Base-by-base conservation (phyloP, 257 asterid species). In the Nicotiana knightiana region DNA sequence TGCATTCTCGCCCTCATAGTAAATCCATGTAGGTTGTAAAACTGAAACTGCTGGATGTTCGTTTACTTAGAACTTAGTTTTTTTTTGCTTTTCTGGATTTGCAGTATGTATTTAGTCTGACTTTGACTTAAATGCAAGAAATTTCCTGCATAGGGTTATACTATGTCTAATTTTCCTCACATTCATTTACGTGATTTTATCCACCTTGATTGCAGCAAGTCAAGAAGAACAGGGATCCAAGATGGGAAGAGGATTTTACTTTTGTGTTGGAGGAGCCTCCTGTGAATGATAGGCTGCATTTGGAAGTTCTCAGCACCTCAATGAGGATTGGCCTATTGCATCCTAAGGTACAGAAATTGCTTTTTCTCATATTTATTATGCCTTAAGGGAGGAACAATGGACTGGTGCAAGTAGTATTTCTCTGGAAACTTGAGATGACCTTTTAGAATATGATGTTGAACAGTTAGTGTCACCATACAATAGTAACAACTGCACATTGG, bases 141-240 rank as follows among this genome's bases (percentile, higher is more conserved):
- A 28, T 78, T 67, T 84, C 55, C 32, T 68, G 79, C 78, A 11
- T 70, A 10, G 77, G n/a, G 12, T 33, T 43, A 43, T 39, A n/a
- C 6, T 43, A 12, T 46, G 79, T 73, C 79, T 48, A 6, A 12
- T 73, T 21, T 73, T 26, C 21, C 59, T 46, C 78, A 46, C 35
- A 13, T 62, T 58, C 82, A 39, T 77, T 82, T 76, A 55, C 15
- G 24, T 77, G 33, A 54, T 79, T 78, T 37, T 33, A 57, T 75
- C 53, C 83, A 80, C 75, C 57, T 26, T 63, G 78, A 17, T 53
- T 84, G 64, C 95, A 96, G 99, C 99, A 96, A 85, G 43, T 93
- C 67, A 94, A 94, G 94, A 96, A 96, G 91, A 96, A 89, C 87
- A 88, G 98, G 57, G 99, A 96, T 88, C 99, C 99, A 75, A 92